Conservation (phyloP, 1,139 yeast genomes). For the Tardiomyces digboiensis region DNA sequence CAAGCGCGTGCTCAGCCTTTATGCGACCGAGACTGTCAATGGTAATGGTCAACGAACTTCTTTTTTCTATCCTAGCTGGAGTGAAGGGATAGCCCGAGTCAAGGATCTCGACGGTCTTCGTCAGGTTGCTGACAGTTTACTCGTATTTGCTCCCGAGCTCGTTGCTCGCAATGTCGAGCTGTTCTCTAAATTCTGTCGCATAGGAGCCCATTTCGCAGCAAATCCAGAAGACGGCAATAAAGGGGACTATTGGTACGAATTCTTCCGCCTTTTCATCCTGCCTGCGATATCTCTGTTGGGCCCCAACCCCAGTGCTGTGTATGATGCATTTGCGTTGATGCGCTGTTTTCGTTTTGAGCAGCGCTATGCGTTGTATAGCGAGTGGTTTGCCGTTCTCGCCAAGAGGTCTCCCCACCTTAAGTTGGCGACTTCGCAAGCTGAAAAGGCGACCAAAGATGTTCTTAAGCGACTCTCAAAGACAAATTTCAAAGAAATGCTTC, state of each 20-base stretch:
- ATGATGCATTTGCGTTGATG: slow-evolving; percentile 51
- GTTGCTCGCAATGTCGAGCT: slow-evolving; percentile 42
- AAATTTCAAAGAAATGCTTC: slow-evolving; percentile 68
- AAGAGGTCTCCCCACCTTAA: slow-evolving; percentile 52
- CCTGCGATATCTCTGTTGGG: slow-evolving; percentile 56
- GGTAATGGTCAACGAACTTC: slow-evolving; percentile 13
- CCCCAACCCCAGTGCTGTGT: slow-evolving; percentile 53
- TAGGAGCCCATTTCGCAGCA: slow-evolving; percentile 33
- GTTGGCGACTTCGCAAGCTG: slow-evolving; percentile 59
- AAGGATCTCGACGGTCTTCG: slow-evolving; percentile 37
- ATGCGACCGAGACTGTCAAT: neutral
- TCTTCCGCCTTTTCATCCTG: slow-evolving; percentile 49
- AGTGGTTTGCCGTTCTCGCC: slow-evolving; percentile 46
- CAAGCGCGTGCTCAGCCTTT: neutral
- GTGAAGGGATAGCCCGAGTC: slow-evolving; percentile 31
- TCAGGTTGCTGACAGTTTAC: slow-evolving; percentile 36
- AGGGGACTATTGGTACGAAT: slow-evolving; percentile 1
- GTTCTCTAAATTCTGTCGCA: slow-evolving; percentile 51
- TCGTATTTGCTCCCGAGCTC: slow-evolving; percentile 49
- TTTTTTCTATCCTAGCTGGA: slow-evolving; percentile 51
- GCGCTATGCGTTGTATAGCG: slow-evolving; percentile 79
- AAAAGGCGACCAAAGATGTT: slow-evolving; percentile 71
- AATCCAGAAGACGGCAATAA: slow-evolving; percentile 9
- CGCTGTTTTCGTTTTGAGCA: slow-evolving; percentile 47
- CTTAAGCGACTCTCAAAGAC: slow-evolving; percentile 84